A percentile compares a stretch with the other conserved stretches of the same genome.
phyloP scores from a whole-genome alignment of 306 rosid genomes.

The Comarum palustre region DNA sequence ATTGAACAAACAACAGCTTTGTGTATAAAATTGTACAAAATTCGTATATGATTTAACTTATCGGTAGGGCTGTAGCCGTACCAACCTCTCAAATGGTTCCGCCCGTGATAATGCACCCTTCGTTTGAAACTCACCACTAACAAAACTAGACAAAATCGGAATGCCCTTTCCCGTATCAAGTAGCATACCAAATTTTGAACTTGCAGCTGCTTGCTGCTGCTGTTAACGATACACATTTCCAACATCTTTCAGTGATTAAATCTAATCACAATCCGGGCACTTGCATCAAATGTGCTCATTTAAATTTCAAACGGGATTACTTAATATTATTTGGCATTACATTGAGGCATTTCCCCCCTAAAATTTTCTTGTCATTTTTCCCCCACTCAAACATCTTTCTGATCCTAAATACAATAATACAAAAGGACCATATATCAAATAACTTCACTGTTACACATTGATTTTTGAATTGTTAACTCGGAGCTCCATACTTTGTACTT shows the following conservation, averaged over 20 bases:
- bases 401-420: neutral
- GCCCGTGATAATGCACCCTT: too few species aligned
- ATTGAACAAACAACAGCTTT: too few species aligned
- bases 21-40: too few species aligned
- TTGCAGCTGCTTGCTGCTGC: neutral
- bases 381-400: neutral
- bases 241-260: neutral
- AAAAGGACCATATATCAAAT: neutral
- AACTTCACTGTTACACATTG: neutral
- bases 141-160: too few species aligned
- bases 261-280: neutral
- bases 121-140: neutral
- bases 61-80: too few species aligned
- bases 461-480: slow-evolving; percentile 7
- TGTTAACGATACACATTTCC: neutral
- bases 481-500: slow-evolving; percentile 8
- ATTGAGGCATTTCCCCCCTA: neutral
- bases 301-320: slow-evolving; percentile 1
- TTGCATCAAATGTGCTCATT: neutral
- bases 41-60: too few species aligned
- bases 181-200: neutral
- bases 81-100: too few species aligned
- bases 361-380: neutral
- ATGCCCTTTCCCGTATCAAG: neutral
- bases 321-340: neutral